Conservation (phyloP, 306 rosid species). For the Rosa chinensis region DNA sequence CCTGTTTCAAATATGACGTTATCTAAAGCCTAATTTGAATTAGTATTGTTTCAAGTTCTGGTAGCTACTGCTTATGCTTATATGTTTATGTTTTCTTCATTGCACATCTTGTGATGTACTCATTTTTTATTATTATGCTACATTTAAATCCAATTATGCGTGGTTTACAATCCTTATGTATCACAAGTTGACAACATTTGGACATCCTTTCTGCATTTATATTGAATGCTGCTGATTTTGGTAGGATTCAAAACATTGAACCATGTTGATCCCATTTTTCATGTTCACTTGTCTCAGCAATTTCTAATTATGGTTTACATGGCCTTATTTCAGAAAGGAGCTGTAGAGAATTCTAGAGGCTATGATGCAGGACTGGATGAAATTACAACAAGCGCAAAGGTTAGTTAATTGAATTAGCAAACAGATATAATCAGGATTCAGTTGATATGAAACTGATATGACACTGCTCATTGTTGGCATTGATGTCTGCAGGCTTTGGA, state of each 20-base stretch:
- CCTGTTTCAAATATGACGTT: not conserved
- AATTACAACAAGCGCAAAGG: conserved; percentile 48
- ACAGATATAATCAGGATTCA: not conserved
- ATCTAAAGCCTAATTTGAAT: not conserved
- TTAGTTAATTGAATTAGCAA: conserved; percentile 25
- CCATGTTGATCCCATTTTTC: not conserved
- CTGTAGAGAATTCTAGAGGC: conserved; percentile 47
- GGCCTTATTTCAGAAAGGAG: conserved; percentile 40
- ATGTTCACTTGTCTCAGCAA: not conserved
- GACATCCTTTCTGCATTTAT: not conserved
- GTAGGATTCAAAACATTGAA: not conserved
- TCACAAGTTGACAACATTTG: not conserved
- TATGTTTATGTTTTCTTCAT: not conserved
- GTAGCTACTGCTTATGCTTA: not conserved
- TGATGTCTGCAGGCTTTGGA: conserved; percentile 62
- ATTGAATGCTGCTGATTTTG: not conserved
- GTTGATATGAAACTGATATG: conserved; percentile 2
- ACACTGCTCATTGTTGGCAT: not conserved
- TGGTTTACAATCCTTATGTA: not conserved
- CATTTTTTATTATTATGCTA: not conserved
- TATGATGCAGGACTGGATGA: conserved; percentile 49
- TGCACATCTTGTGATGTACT: not conserved
- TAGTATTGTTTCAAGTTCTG: not conserved
- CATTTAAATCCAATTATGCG: not conserved
- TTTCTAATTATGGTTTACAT: conserved; percentile 24